Evolutionary conservation across 2,329 filamentous ascomycete genomes (phyloP), one percentile per base, ranked within the genome.

Genomic region (Exophiala sideris): DNA sequence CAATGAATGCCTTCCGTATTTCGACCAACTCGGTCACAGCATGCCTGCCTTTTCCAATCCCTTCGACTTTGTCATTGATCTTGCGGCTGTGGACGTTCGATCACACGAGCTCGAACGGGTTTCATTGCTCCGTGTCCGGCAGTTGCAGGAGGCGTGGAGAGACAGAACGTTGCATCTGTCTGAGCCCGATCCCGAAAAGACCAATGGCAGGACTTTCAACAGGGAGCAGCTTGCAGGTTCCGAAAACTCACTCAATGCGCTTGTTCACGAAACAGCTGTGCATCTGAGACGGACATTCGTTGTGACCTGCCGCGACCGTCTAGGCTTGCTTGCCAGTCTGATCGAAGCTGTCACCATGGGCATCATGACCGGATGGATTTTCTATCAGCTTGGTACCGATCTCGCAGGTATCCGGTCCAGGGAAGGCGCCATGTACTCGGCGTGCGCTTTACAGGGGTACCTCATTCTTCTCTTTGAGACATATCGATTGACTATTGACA

Each of bases 21-120:
- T 91, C 60, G 76, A 79, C 8, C 64, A 68, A 2, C 71, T 80
- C 9, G 86, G 84, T 0, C 79, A 85, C 59, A 71, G 79, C 10
- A 71, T 89, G 41, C 87, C 86, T 0, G 73, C 82, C 0, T 90
- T 89, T 62, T 86, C 89, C 42, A 91, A 91, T 62, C 88, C 88
- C 0, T 88, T 88, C 1, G 88, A 91, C 61, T 87, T 85, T 64
- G 69, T 90, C 46, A 86, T 91, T 51, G 88, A 91, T 60, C 75
- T 88, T 32, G 84, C 87, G 1, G 87, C 88, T 5, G 75, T 90
- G 9, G 88, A 91, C 64, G 89, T 84, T 62, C 80, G 88, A 4
- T 85, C 82, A 0, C 77, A 81, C 0, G 84, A 88, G 61, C 72
- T 85, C 3, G 88, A 91, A 64, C 70, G 72, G 11, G 75, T 77